Conservation (phyloP, 257 asterid species). For the Hygrophila difformis region DNA sequence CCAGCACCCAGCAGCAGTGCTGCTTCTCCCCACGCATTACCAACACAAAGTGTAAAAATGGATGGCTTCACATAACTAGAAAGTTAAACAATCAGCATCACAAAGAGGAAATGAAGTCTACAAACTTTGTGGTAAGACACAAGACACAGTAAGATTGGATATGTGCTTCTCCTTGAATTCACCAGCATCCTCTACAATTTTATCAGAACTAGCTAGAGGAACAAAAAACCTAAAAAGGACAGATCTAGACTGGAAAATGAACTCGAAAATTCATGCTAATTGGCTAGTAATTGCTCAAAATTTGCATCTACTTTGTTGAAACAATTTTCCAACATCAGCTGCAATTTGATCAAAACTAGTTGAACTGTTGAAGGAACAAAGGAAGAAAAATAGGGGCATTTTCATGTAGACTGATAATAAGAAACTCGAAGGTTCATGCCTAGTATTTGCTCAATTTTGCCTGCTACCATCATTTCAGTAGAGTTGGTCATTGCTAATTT, state of each 20-base stretch:
- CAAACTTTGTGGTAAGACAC: not conserved
- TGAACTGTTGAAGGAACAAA: too few relatives aligned
- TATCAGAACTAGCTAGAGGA: not conserved
- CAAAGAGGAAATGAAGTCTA: not conserved
- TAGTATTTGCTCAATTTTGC: not conserved
- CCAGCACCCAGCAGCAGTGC: slow-evolving; percentile 96
- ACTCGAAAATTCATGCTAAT: not conserved
- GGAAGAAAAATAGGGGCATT: too few relatives aligned
- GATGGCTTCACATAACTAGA: slow-evolving; percentile 84
- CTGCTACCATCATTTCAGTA: not conserved
- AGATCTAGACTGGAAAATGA: not conserved
- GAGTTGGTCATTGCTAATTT: not conserved
- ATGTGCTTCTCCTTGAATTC: not conserved
- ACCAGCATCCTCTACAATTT: slow-evolving; percentile 11
- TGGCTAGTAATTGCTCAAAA: not conserved
- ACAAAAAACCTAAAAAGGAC: not conserved
- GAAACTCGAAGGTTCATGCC: not conserved
- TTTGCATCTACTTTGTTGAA: not conserved
- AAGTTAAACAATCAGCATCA: slow-evolving; percentile 11
- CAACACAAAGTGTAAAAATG: slow-evolving; percentile 84
- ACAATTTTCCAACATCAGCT: too few relatives aligned
- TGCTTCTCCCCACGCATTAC: slow-evolving; percentile 99
- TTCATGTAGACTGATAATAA: not conserved
- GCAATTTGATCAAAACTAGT: too few relatives aligned
- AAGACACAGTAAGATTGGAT: not conserved